Evolutionary conservation across 495 filamentous ascomycete genomes (phyloP).

Genomic region (Sordaria brevicollis): DNA sequence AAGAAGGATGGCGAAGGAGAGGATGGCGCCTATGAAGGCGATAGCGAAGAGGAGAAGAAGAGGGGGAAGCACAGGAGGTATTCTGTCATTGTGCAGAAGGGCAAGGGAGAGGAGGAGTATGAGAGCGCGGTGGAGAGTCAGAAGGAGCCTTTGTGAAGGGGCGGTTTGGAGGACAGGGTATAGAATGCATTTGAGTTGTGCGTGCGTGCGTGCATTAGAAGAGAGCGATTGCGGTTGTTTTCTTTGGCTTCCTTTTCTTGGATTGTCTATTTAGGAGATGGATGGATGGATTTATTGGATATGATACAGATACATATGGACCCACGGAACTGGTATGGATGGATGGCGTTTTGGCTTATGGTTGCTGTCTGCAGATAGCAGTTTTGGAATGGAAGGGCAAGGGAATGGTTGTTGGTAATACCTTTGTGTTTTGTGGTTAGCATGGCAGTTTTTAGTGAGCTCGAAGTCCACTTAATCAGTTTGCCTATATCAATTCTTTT

Average conservation of each 20-base stretch:
- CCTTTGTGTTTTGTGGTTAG: neutral
- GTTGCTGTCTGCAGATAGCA: no score
- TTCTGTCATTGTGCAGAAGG: slow-evolving; percentile 23
- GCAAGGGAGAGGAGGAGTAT: slow-evolving; percentile 27
- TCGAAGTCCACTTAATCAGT: neutral
- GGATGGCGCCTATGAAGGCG: slow-evolving; percentile 22
- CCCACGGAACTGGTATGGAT: neutral
- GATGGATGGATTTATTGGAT: neutral
- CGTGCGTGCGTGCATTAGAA: neutral
- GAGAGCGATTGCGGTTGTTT: neutral
- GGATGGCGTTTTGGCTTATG: neutral
- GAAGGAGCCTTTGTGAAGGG: neutral
- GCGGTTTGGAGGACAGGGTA: no score
- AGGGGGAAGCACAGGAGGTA: slow-evolving; percentile 16
- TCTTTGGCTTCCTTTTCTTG: neutral
- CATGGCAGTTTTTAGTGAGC: neutral
- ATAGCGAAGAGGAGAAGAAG: slow-evolving; percentile 21
- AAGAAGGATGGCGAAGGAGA: slow-evolving; percentile 17
- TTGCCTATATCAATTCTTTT: neutral
- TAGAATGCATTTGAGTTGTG: neutral
- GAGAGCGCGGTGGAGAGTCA: slow-evolving; percentile 20
- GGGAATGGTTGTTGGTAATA: neutral
- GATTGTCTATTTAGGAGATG: neutral
- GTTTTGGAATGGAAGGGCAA: neutral
- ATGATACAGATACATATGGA: neutral